Conservation (phyloP, 1,139 yeast genomes). For the Blastobotrys petasosporus region DNA sequence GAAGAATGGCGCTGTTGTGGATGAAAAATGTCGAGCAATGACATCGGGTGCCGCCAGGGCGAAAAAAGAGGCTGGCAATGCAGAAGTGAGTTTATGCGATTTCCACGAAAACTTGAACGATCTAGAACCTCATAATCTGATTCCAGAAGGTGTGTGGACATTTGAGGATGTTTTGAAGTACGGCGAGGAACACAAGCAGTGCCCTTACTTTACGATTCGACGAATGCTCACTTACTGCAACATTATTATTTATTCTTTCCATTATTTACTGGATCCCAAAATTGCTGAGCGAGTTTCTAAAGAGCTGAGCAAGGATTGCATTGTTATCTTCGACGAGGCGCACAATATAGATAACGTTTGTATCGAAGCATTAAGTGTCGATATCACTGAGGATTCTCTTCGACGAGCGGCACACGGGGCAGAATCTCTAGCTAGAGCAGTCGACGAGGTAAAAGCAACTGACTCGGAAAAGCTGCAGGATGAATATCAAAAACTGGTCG, state of each 20-base stretch:
- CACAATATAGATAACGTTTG: slow-evolving; percentile 98
- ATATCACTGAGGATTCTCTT: slow-evolving; percentile 75
- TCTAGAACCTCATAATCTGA: slow-evolving; percentile 76
- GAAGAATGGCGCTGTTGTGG: slow-evolving; percentile 88
- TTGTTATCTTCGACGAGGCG: slow-evolving; percentile 95
- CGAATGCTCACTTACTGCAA: slow-evolving; percentile 97
- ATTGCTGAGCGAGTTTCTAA: slow-evolving; percentile 92
- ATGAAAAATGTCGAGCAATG: slow-evolving; percentile 90
- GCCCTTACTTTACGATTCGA: slow-evolving; percentile 96
- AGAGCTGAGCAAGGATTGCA: slow-evolving; percentile 87
- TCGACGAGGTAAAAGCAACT: slow-evolving; percentile 73
- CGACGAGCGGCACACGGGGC: slow-evolving; percentile 82
- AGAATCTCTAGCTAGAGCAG: slow-evolving; percentile 60
- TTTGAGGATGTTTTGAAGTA: slow-evolving; percentile 75
- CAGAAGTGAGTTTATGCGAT: slow-evolving; percentile 61
- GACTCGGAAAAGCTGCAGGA: slow-evolving; percentile 81
- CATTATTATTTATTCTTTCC: slow-evolving; percentile 91
- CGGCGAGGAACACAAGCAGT: slow-evolving; percentile 71
- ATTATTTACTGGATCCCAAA: slow-evolving; percentile 91
- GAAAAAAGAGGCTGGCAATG: slow-evolving; percentile 57
- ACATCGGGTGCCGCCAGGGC: slow-evolving; percentile 85
- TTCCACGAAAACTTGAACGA: slow-evolving; percentile 86
- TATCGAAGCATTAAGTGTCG: slow-evolving; percentile 88
- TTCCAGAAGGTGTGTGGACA: slow-evolving; percentile 92
- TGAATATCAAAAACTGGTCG: slow-evolving; percentile 87